These are phyloP conservation scores for Thecaphora thlaspeos DNA, from an alignment of 1,284 basidiomycete species.

Conservation along the genomic window DNA sequence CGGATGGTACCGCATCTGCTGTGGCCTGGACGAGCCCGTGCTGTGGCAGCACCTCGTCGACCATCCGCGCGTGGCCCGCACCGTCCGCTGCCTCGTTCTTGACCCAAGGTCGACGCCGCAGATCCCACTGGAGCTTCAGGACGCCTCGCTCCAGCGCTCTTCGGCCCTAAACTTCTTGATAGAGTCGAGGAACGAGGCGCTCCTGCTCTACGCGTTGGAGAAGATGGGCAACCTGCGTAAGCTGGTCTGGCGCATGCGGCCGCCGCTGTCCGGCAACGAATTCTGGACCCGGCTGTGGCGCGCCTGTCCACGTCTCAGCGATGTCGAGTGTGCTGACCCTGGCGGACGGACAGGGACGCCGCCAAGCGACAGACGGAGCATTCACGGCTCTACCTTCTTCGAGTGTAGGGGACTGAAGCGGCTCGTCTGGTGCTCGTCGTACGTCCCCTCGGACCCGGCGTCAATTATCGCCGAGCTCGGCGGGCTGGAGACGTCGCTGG, in stretches of 20 bases:
- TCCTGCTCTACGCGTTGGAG: neutral
- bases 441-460: neutral
- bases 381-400: constrained; percentile 1
- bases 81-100: constrained; percentile 2
- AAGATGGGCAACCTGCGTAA: constrained; percentile 1
- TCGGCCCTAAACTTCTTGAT: neutral
- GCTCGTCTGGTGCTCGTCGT: constrained; percentile 9
- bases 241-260: neutral
- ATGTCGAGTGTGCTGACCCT: neutral
- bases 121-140: neutral
- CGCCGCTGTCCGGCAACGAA: neutral
- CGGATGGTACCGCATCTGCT: neutral
- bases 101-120: neutral
- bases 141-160: neutral
- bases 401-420: constrained; percentile 1
- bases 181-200: neutral
- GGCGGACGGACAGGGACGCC: neutral
- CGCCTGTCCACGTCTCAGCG: neutral
- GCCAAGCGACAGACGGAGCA: too few species aligned
- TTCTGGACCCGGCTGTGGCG: neutral
- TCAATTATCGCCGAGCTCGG: constrained; percentile 2
- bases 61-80: neutral
- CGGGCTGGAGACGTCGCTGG: constrained; percentile 4
- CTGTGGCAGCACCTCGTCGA: constrained; percentile 1
- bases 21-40: neutral